Base-by-base conservation (phyloP, 345 rosid species). In the Pugionium dolabratum region DNA sequence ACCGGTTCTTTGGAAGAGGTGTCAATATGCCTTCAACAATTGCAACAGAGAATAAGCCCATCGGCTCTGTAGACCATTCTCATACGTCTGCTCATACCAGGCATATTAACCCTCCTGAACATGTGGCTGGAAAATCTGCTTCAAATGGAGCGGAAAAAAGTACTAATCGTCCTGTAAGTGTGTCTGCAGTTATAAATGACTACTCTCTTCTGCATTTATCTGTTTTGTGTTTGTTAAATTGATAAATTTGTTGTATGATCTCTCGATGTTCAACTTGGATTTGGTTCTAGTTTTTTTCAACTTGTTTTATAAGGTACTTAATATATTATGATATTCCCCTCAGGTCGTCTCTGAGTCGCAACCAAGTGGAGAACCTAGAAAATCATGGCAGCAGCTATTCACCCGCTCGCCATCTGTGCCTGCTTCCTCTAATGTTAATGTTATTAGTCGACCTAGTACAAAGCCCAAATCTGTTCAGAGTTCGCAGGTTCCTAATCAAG, bases 341-440 rank as follows among this genome's bases (percentile, higher is more conserved):
- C 89, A 94, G 99, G 86, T 82, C 42, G 70, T 79, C 67, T 74
- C 80, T 18, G 97, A 86, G 54, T 71, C 88, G 29, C 84, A 79
- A 50, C 73, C 58, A 4, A 78, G 63, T 66, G 45, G 84, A 32
- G 78, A 81, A 49, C 96, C 97, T 32, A 86, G 80, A 78, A 90
- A 88, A 59, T 79, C 99, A 37, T 94, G 99, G 99, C 97, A 94
- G 36, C 97, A 94, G 58, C 74, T 94, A 59, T 94, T 94, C 55
- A 74, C 95, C 18, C 83, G 86, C 31, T 61, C 99, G 10, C 51
- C 92, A 2, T 53, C 90, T 18, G 71, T 72, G 49, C 75, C 85
- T 75, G 61, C 78, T 37, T 73, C 89, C 26, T 75, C 93, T 30
- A 86, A 73, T 59, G 30, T 84, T 9, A 84, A 61, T 82, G 84